Evolutionary conservation across 208 protist species (phyloP).

Genomic region (Porcisia hertigi): DNA sequence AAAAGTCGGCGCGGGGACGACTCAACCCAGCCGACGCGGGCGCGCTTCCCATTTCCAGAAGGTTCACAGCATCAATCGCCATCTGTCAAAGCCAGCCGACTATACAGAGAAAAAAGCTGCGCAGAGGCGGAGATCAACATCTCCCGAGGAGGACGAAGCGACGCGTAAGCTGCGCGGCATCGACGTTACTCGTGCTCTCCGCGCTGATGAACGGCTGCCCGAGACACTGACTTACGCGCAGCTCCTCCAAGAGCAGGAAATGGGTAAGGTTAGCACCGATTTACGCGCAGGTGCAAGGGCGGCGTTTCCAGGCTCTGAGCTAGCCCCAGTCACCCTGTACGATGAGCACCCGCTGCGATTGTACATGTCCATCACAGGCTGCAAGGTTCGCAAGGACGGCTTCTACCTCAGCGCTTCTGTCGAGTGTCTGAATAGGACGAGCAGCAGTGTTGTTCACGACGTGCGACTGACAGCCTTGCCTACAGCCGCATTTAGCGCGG

Average conservation of each 20-base stretch:
- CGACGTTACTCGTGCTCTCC: slow-evolving; percentile 73
- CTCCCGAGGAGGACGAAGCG: slow-evolving; percentile 75
- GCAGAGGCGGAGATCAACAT: slow-evolving; percentile 17
- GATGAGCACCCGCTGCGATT: slow-evolving; percentile 41
- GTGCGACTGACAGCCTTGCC: slow-evolving; percentile 14
- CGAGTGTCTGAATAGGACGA: slow-evolving; percentile 50
- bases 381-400: slow-evolving; percentile 53
- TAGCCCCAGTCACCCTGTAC: slow-evolving; percentile 39
- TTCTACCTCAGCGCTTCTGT: slow-evolving; percentile 34
- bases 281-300: slow-evolving; percentile 10
- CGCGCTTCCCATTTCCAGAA: slow-evolving; percentile 14
- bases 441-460: slow-evolving; percentile 28
- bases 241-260: slow-evolving; percentile 28
- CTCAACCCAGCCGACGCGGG: slow-evolving; percentile 5
- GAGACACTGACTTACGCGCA: slow-evolving; percentile 61
- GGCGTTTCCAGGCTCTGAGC: slow-evolving; percentile 10
- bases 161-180: slow-evolving; percentile 72
- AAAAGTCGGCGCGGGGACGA: background rate
- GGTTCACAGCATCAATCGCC: slow-evolving; percentile 64
- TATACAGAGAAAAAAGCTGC: slow-evolving; percentile 32
- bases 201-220: slow-evolving; percentile 63
- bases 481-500: slow-evolving; percentile 19
- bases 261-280: background rate
- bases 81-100: slow-evolving; percentile 54
- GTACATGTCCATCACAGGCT: slow-evolving; percentile 34